Evolutionary conservation across 305 asterid genomes (phyloP).

Genomic region (Fraxinus xanthoxyloides): DNA sequence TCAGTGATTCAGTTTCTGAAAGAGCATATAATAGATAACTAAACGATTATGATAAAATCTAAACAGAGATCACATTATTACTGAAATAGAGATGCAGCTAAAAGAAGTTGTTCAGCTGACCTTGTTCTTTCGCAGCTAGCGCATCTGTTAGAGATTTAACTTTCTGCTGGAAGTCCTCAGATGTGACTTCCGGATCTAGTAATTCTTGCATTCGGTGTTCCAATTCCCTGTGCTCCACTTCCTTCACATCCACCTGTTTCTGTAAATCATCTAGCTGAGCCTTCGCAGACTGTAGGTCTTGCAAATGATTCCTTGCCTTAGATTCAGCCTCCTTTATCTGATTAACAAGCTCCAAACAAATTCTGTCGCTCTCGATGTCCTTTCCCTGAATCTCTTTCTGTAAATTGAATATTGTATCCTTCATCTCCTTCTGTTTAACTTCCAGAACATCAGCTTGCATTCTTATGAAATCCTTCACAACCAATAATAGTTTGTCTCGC

Average conservation of each 20-base stretch:
- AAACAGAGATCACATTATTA: conserved; percentile 15
- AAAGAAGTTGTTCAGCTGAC: conserved; percentile 36
- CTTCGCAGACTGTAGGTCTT: conserved; percentile 67
- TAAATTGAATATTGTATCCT: conserved; percentile 59
- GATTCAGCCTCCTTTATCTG: conserved; percentile 94
- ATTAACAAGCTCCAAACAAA: conserved; percentile 72
- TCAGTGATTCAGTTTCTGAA: conserved; percentile 80
- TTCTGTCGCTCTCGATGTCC: conserved; percentile 76
- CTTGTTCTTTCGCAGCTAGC: conserved; percentile 84
- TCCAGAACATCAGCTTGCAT: conserved; percentile 58
- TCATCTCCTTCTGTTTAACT: conserved; percentile 70
- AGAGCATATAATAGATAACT: conserved; percentile 21
- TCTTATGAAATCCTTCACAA: conserved; percentile 53
- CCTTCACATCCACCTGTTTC: conserved; percentile 46
- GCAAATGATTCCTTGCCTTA: conserved; percentile 54
- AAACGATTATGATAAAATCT: conserved; percentile 12
- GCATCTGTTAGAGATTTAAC: conserved; percentile 58
- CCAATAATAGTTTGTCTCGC: conserved; percentile 45
- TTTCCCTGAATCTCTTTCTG: conserved; percentile 94
- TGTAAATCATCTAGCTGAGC: conserved; percentile 50
- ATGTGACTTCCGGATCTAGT: conserved; percentile 52
- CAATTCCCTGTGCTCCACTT: conserved; percentile 56
- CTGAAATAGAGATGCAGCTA: conserved; percentile 12
- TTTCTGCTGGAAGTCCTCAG: conserved; percentile 49
- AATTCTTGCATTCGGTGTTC: conserved; percentile 56